phyloP scores from a whole-genome alignment of 352 stramenopile genomes.

The Globisporangium takayamanum region DNA sequence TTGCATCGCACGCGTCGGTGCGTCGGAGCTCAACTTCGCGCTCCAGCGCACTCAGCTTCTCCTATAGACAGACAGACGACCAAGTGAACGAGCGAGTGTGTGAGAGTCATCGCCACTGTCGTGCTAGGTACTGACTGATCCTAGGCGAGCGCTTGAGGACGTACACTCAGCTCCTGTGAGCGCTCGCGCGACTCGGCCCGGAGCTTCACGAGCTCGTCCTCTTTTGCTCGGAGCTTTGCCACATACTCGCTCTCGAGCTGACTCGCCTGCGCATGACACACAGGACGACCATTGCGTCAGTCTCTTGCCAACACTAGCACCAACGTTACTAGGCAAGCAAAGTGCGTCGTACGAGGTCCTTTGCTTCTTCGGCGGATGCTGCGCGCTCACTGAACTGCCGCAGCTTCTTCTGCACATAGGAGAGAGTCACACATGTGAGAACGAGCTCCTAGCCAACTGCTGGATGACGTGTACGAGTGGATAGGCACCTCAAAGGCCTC shows the following conservation, averaged over 20 bases:
- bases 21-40: slow-evolving; percentile 57
- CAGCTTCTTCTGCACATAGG: slow-evolving; percentile 11
- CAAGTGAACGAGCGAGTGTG: no score
- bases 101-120: no score
- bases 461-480: no score
- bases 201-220: slow-evolving; percentile 43
- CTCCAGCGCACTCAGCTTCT: slow-evolving; percentile 36
- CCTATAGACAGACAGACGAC: slow-evolving; percentile 9
- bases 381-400: slow-evolving; percentile 36
- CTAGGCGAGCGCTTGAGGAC: background rate
- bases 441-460: no score
- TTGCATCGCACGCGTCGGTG: slow-evolving; percentile 42
- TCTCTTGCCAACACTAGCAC: background rate
- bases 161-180: slow-evolving; percentile 45
- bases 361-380: slow-evolving; percentile 46
- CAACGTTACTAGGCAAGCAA: no score
- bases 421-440: background rate
- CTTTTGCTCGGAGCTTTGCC: slow-evolving; percentile 39
- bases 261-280: slow-evolving; percentile 18
- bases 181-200: slow-evolving; percentile 44
- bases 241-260: slow-evolving; percentile 41
- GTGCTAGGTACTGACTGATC: background rate
- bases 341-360: slow-evolving; percentile 34
- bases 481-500: slow-evolving; percentile 34
- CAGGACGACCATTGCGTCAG: background rate